Conservation (phyloP, 108 stramenopile genomes). For the Skeletonema marinoi region DNA sequence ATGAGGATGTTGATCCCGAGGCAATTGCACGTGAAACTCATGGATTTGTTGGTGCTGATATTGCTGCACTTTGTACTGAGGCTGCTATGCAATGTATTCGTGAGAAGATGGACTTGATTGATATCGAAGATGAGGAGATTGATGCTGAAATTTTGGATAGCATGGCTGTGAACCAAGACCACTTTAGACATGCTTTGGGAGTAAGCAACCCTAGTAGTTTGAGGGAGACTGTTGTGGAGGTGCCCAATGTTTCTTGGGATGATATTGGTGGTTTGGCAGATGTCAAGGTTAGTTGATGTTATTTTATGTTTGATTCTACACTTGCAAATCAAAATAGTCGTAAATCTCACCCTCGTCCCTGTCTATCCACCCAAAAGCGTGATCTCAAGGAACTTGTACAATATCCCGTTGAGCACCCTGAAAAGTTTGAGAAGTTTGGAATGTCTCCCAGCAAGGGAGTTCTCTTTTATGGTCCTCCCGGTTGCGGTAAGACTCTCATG, state of each 20-base stretch:
- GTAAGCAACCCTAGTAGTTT: slow-evolving; percentile 98
- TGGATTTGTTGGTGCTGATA: slow-evolving; percentile 97
- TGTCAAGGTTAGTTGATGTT: slow-evolving; percentile 97
- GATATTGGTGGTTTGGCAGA: slow-evolving; percentile 99
- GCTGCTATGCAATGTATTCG: slow-evolving; percentile 99
- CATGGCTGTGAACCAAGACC: slow-evolving; percentile 99
- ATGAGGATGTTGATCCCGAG: slow-evolving; percentile 85
- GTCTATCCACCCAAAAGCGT: no score
- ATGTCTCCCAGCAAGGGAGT: slow-evolving; percentile 98
- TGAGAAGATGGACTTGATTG: slow-evolving; percentile 99
- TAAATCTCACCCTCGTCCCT: no score
- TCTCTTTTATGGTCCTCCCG: slow-evolving; percentile 99
- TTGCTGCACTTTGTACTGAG: slow-evolving; percentile 97
- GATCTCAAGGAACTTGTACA: slow-evolving; percentile 99
- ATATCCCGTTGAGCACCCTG: slow-evolving; percentile 99
- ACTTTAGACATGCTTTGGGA: slow-evolving; percentile 97
- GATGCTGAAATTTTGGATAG: slow-evolving; percentile 99
- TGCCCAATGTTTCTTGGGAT: slow-evolving; percentile 98
- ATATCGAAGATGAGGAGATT: slow-evolving; percentile 99
- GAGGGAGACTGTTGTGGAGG: slow-evolving; percentile 99
- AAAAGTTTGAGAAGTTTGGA: slow-evolving; percentile 99
- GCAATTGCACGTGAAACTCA: slow-evolving; percentile 87
- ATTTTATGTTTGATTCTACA: slow-evolving; percentile 95
- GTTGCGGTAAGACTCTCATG: slow-evolving; percentile 99
- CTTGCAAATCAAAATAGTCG: not conserved